Base-by-base conservation (phyloP, 2,329 filamentous ascomycete species). In the Colletotrichum theobromicola region DNA sequence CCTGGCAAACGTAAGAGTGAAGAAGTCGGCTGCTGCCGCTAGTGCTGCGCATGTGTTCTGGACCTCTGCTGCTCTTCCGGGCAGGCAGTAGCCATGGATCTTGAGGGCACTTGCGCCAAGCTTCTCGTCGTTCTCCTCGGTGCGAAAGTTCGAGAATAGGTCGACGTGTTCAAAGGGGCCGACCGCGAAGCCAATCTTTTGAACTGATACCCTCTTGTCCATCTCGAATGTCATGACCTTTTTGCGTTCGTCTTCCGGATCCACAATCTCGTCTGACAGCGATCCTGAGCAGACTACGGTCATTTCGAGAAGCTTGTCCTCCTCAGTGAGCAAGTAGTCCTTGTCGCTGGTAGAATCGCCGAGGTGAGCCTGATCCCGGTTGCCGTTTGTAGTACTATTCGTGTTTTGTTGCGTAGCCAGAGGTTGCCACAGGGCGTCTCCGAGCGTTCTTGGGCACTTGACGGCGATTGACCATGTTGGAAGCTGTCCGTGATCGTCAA, bases 161-260 rank as follows among this genome's bases (percentile, higher is more conserved):
- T 98, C 95, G 67, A 98, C 93, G 78, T 96, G 94, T 83, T 98
- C 95, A 81, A 99, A 99, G 0, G 97, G 97, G 0, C 97, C 97
- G 70, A 98, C 91, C 4, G 95, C 94, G 82, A 99, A 98, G 6
- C 96, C 96, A 77, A 99, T 93, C 81, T 98, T 96, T 76, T 96
- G 94, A 2, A 96, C 93, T 2, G 95, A 93, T 10, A 97, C 91
- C 65, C 94, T 92, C 76, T 93, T 92, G 74, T 90, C 90, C 64
- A 94, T 93, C 70, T 92, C 91, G 81, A 98, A 99, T 0, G 93
- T 94, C 81, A 97, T 94, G 3, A 95, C 95, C 84, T 98, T 98
- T 81, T 95, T 95, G 28, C 91, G 92, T 68, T 94, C 89, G 78
- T 98, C 94, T 30, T 90, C 89, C 15, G 93, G 90, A 79, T 98